Conservation (phyloP, 2,329 filamentous ascomycete species). For the Ceratocystis ficicola region DNA sequence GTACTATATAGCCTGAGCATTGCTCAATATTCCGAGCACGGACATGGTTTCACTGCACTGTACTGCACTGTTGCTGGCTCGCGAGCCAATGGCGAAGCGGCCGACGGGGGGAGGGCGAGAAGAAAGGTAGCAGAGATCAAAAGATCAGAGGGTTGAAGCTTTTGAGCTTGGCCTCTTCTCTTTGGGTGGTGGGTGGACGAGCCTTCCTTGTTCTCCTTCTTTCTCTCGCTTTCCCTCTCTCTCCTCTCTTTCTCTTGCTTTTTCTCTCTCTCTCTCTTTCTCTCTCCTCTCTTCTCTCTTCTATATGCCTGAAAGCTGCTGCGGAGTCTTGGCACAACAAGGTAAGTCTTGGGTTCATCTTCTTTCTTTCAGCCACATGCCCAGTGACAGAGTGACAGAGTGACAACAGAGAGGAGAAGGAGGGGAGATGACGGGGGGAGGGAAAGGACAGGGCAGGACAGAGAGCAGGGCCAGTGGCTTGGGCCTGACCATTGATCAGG, state of each 20-base stretch:
- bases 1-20: neutral
- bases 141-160: neutral
- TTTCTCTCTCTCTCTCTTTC: neutral
- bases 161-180: neutral
- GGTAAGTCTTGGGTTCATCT: neutral
- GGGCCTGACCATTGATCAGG: neutral
- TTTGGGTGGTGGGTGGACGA: neutral
- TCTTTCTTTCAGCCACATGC: neutral
- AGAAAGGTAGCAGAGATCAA: neutral
- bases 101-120: neutral
- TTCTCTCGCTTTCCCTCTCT: no score
- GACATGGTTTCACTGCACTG: constrained; percentile 10
- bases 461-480: neutral
- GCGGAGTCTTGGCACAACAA: neutral
- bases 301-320: neutral
- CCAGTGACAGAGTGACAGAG: neutral
- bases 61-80: constrained; percentile 5
- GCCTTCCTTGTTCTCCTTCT: neutral
- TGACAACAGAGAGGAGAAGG: neutral
- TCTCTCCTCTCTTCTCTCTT: neutral
- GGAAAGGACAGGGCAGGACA: neutral
- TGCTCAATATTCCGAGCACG: neutral
- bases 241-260: no score
- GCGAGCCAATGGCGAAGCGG: neutral
- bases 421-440: neutral